Percentiles rank a stretch among this genome's conserved stretches.
Conservation (phyloP, 495 filamentous ascomycete genomes). For the Hyaloscypha bicolor region DNA sequence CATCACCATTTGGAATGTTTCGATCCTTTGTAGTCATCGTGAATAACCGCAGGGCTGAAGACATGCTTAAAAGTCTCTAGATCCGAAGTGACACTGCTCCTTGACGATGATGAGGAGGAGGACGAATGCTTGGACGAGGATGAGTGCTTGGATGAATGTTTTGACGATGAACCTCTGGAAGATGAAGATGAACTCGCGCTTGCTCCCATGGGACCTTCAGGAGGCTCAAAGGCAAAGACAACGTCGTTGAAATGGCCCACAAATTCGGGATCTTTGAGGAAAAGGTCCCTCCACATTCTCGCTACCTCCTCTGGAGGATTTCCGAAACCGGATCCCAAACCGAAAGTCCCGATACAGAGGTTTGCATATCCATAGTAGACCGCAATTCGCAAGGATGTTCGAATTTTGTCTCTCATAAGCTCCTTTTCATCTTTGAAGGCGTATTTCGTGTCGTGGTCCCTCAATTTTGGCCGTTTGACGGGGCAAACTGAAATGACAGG, state of each 20-base stretch:
- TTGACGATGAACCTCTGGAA: constrained; percentile 19
- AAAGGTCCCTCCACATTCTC: constrained; percentile 67
- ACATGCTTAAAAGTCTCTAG: constrained; percentile 31
- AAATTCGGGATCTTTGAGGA: constrained; percentile 62
- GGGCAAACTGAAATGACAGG: constrained; percentile 74
- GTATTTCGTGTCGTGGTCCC: constrained; percentile 64
- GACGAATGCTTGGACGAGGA: background rate
- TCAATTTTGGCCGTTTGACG: constrained; percentile 69
- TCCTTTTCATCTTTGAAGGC: constrained; percentile 69
- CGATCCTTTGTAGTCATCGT: constrained; percentile 22
- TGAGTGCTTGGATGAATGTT: constrained; percentile 10
- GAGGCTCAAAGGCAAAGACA: constrained; percentile 66
- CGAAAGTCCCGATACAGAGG: constrained; percentile 71
- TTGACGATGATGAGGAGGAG: constrained; percentile 6
- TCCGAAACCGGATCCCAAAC: constrained; percentile 66
- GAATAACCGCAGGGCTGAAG: constrained; percentile 29
- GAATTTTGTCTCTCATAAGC: constrained; percentile 71
- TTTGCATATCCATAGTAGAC: constrained; percentile 57
- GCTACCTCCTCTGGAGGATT: constrained; percentile 71
- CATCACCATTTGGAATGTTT: background rate
- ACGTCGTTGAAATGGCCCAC: constrained; percentile 67
- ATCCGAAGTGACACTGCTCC: constrained; percentile 8
- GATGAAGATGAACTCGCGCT: constrained; percentile 21
- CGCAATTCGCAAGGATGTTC: constrained; percentile 67
- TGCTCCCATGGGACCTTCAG: constrained; percentile 14